Evolutionary conservation across 371 early-diverging fungal genomes (phyloP).

Genomic region (Zychaea mexicana): DNA sequence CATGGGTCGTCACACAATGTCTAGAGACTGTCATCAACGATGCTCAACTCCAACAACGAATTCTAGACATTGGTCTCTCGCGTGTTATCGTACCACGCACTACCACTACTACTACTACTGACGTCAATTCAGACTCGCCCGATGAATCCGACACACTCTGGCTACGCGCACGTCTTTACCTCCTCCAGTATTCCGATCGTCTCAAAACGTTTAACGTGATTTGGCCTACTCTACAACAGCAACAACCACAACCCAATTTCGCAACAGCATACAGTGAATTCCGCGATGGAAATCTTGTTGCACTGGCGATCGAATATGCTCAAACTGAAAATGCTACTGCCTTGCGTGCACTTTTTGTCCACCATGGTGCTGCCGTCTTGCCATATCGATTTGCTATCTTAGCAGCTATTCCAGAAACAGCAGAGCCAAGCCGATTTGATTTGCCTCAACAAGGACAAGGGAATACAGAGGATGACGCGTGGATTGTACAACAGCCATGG

Average conservation of each 20-base stretch:
- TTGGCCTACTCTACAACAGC: constrained; percentile 24
- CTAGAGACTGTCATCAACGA: constrained; percentile 37
- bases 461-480: constrained; percentile 27
- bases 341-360: constrained; percentile 63
- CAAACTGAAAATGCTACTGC: constrained; percentile 56
- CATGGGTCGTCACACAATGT: constrained; percentile 67
- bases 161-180: constrained; percentile 55
- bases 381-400: constrained; percentile 69
- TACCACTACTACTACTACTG: neutral
- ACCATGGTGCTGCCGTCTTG: constrained; percentile 57
- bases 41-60: constrained; percentile 34
- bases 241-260: constrained; percentile 17
- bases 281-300: constrained; percentile 65
- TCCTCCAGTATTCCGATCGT: constrained; percentile 69
- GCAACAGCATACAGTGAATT: constrained; percentile 53
- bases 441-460: constrained; percentile 38
- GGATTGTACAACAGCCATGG: constrained; percentile 41
- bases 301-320: constrained; percentile 66
- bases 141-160: constrained; percentile 15
- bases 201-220: constrained; percentile 65
- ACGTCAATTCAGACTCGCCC: constrained; percentile 37
- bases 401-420: constrained; percentile 66
- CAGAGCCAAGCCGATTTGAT: constrained; percentile 50
- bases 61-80: constrained; percentile 59
- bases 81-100: constrained; percentile 43